Base-by-base conservation (phyloP, 192 early-diverging fungal species). In the Lunasporangiospora selenospora region DNA sequence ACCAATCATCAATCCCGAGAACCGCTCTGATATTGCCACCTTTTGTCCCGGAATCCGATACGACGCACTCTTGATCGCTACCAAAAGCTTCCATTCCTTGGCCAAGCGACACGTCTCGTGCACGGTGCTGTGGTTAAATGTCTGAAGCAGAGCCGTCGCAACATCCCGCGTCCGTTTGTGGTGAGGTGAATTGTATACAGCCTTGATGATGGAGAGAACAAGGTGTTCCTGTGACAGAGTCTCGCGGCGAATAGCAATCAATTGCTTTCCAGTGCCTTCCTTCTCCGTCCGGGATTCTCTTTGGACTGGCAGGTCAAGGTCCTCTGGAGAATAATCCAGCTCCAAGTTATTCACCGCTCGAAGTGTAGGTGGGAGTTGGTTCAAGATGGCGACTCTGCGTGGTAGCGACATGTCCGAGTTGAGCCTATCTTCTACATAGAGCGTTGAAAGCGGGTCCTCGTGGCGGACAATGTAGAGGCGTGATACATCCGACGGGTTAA, bases 1-100 rank as follows among this genome's bases (percentile, higher is more conserved):
- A 12, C 69, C 69, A 44, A 50, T 44, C 69, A 73, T 56, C 18
- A 62, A 5, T 1, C 11, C 24, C 4, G 47, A 30, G 24, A 73
- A 73, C 21, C 60, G 34, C 36, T 73, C 69, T 13, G 69, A 57
- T 26, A 53, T 46, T 3, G 47, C 54, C n/a, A 73, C 48, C 16
- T 38, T 62, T 31, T 63, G 69, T 1, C 69, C 69, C 3, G 69
- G 69, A 23, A 73, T 73, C 11, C 69, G 53, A 34, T 46, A 63
- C 13, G 47, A 40, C 27, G 54, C 21, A 1, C 32, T 31, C 26
- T 37, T 55, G n/a, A 63, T 55, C 6, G 16, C 11, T 9, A 45
- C n/a, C 40, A 73, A 33, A 2, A 73, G 32, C 34, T 58, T 73
- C 60, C 69, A 73, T n/a, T 62, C 49, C 37, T 73, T 73, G 1